These are phyloP conservation scores for Penicillium verrucosum DNA, from an alignment of 2,329 filamentous ascomycete species.

Conservation along the genomic window DNA sequence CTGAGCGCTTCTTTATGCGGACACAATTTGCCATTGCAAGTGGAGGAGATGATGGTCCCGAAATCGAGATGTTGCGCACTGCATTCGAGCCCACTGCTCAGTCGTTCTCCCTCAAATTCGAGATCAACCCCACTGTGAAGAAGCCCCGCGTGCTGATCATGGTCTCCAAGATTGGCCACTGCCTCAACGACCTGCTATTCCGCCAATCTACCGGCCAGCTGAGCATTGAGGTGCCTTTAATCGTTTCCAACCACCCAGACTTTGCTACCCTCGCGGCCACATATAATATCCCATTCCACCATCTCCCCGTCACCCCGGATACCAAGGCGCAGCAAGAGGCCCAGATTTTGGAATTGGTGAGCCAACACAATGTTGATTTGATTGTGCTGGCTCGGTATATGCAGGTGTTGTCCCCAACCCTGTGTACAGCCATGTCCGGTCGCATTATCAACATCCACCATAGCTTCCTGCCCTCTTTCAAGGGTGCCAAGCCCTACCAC, in stretches of 20 bases:
- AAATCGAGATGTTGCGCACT: slow-evolving; percentile 51
- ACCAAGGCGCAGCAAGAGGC: slow-evolving; percentile 73
- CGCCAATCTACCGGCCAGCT: slow-evolving; percentile 71
- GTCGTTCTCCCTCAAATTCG: slow-evolving; percentile 67
- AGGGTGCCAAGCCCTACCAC: slow-evolving; percentile 84
- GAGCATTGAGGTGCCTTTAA: slow-evolving; percentile 69
- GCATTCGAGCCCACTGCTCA: slow-evolving; percentile 61
- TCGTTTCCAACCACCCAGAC: slow-evolving; percentile 79
- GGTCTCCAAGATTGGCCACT: slow-evolving; percentile 87
- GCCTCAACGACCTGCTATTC: slow-evolving; percentile 79
- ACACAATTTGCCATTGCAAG: slow-evolving; percentile 68
- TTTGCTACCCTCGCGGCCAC: slow-evolving; percentile 65
- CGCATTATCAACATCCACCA: slow-evolving; percentile 93
- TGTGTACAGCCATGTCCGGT: slow-evolving; percentile 76
- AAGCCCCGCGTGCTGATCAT: slow-evolving; percentile 80
- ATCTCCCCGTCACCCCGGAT: slow-evolving; percentile 74
- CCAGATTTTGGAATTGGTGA: slow-evolving; percentile 67
- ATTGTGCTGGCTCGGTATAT: slow-evolving; percentile 82
- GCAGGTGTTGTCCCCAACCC: slow-evolving; percentile 73
- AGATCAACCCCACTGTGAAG: slow-evolving; percentile 64
- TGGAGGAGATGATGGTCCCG: slow-evolving; percentile 10
- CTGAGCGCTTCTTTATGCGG: slow-evolving; percentile 81
- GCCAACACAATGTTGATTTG: slow-evolving; percentile 68
- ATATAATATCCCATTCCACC: slow-evolving; percentile 76
- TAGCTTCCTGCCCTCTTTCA: slow-evolving; percentile 81